Percentiles rank a stretch among this genome's conserved stretches.
phyloP scores from a whole-genome alignment of 805 yeast genomes.

The Lachancea quebecensis region DNA sequence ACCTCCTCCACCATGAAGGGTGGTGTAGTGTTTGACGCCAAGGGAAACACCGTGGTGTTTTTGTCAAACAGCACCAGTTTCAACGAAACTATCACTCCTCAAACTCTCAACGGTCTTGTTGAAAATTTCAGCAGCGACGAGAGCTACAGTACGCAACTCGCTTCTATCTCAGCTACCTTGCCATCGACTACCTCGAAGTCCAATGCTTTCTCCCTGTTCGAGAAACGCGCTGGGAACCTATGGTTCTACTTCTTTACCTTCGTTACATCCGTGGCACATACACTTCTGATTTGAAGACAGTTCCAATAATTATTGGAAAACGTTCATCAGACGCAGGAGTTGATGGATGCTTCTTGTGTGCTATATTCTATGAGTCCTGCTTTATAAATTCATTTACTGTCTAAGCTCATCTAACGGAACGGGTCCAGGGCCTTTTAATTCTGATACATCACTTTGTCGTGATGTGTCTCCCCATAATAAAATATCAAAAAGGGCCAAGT shows the following conservation, averaged over 20 bases:
- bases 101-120: constrained; percentile 43
- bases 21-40: constrained; percentile 61
- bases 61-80: constrained; percentile 47
- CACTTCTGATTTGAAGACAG: constrained; percentile 14
- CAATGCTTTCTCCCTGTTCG: constrained; percentile 16
- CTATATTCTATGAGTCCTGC: not conserved
- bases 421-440: not conserved
- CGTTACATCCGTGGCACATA: constrained; percentile 20
- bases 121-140: constrained; percentile 29
- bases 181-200: constrained; percentile 27
- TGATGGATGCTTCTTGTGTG: not conserved
- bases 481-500: not conserved
- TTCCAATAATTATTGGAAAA: no score
- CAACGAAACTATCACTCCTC: constrained; percentile 38
- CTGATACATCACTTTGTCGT: constrained; percentile 1
- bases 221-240: constrained; percentile 13
- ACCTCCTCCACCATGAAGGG: constrained; percentile 50
- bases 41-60: constrained; percentile 57
- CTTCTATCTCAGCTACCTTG: constrained; percentile 34
- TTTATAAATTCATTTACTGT: no score
- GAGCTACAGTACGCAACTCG: constrained; percentile 27
- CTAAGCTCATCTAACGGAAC: no score
- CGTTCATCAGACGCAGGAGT: no score
- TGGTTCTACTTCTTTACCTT: constrained; percentile 25
- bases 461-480: not conserved